Conservation (phyloP, 192 early-diverging fungal species). For the Backusella macrospora region DNA sequence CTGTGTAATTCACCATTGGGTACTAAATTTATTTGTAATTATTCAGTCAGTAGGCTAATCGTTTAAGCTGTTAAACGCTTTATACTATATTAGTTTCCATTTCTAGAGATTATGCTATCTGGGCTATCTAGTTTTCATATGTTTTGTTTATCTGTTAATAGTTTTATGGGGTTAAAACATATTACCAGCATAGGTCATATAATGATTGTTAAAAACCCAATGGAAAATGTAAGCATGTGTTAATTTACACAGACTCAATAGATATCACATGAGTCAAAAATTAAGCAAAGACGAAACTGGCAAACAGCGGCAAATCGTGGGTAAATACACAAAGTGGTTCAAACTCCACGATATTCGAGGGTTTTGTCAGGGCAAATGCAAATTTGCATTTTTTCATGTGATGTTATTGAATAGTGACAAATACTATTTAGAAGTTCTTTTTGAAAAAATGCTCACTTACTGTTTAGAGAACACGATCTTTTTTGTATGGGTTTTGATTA, state of each 20-base stretch:
- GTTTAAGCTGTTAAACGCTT: not conserved
- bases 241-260: not conserved
- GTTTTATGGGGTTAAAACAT: no score
- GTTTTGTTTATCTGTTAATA: not conserved
- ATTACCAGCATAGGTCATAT: not conserved
- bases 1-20: not conserved
- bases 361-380: slow-evolving; percentile 13
- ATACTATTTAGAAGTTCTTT: not conserved
- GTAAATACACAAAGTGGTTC: slow-evolving; percentile 1
- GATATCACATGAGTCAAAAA: not conserved
- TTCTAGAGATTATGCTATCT: not conserved
- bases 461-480: not conserved
- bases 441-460: not conserved
- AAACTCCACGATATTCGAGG: not conserved
- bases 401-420: not conserved
- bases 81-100: not conserved
- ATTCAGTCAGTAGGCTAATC: slow-evolving; percentile 9
- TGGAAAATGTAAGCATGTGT: not conserved
- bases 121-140: not conserved
- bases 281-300: not conserved
- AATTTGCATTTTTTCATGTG: not conserved
- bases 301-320: slow-evolving; percentile 22
- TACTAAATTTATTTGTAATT: slow-evolving; percentile 4
- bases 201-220: not conserved
- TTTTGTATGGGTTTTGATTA: not conserved